Evolutionary conservation across 305 asterid species (phyloP).

Genomic region (Ajuga reptans): DNA sequence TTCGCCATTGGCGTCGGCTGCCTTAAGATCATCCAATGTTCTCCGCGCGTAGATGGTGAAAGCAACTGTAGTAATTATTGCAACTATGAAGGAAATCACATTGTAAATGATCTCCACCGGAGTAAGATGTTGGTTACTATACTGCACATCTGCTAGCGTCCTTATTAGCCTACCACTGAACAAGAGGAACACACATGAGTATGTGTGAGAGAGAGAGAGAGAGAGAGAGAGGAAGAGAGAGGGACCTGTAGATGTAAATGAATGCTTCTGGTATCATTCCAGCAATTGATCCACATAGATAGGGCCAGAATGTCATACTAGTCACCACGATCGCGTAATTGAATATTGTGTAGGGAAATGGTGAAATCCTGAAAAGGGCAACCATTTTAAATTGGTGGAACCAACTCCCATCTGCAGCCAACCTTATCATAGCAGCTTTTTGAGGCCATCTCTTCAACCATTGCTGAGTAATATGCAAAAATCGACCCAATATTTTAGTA

Average conservation of each 20-base stretch:
- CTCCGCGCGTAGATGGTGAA: slow-evolving; percentile 61
- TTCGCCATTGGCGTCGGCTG: slow-evolving; percentile 26
- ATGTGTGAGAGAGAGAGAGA: background rate
- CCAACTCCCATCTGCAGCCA: slow-evolving; percentile 84
- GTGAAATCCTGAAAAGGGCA: slow-evolving; percentile 70
- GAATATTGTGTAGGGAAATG: slow-evolving; percentile 81
- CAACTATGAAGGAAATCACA: slow-evolving; percentile 45
- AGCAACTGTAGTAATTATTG: slow-evolving; percentile 46
- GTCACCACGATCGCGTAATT: slow-evolving; percentile 83
- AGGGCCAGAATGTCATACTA: slow-evolving; percentile 66
- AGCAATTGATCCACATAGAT: slow-evolving; percentile 63
- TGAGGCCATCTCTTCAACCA: slow-evolving; percentile 84
- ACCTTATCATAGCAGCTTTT: slow-evolving; percentile 61
- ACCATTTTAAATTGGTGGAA: slow-evolving; percentile 74
- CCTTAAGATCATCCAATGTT: slow-evolving; percentile 40
- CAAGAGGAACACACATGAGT: background rate
- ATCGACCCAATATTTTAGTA: too few relatives aligned
- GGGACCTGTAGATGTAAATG: slow-evolving; percentile 69
- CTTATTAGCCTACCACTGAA: slow-evolving; percentile 69
- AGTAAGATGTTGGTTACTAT: slow-evolving; percentile 46
- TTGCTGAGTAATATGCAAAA: slow-evolving; percentile 36
- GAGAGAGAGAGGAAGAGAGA: background rate
- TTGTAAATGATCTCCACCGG: slow-evolving; percentile 56
- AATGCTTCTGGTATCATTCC: slow-evolving; percentile 93
- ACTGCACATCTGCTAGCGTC: slow-evolving; percentile 65